Percentiles rank a stretch among this genome's conserved stretches.
Conservation (phyloP, 164 flowering plant species). For the Tinospora cordifolia region DNA sequence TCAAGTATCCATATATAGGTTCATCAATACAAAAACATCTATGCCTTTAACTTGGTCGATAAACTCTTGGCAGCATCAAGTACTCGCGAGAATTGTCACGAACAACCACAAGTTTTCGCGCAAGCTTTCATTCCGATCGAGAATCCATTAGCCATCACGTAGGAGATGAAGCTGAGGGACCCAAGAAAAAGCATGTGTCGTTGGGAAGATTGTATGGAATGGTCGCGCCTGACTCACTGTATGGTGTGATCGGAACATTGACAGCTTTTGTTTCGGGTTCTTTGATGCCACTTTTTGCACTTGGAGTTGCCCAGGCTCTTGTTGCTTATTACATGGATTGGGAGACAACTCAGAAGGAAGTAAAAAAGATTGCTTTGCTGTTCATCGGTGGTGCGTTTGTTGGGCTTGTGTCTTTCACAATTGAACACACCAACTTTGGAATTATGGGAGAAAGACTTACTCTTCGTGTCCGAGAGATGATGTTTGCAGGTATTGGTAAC, state of each 20-base stretch:
- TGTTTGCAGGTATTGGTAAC: slow-evolving; percentile 64
- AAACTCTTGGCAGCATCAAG: slow-evolving; percentile 34
- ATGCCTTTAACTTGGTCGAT: background rate
- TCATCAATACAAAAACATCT: no score
- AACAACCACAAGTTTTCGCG: slow-evolving; percentile 53
- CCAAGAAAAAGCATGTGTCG: slow-evolving; percentile 34
- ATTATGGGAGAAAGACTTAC: slow-evolving; percentile 92
- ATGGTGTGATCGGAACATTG: slow-evolving; percentile 55
- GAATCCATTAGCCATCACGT: slow-evolving; percentile 45
- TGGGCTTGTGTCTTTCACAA: slow-evolving; percentile 51
- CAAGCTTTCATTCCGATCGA: slow-evolving; percentile 79
- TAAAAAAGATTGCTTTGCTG: slow-evolving; percentile 63
- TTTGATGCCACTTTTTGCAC: slow-evolving; percentile 92
- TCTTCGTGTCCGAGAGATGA: slow-evolving; percentile 73
- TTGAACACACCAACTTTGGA: slow-evolving; percentile 72
- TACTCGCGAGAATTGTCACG: slow-evolving; percentile 61
- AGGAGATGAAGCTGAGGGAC: slow-evolving; percentile 35
- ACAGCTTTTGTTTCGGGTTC: slow-evolving; percentile 67
- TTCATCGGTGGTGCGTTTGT: slow-evolving; percentile 63
- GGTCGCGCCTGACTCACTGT: slow-evolving; percentile 75
- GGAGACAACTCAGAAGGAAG: slow-evolving; percentile 67
- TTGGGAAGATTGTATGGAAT: slow-evolving; percentile 58
- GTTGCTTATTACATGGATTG: slow-evolving; percentile 86
- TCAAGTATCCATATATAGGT: no score
- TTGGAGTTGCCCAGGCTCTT: slow-evolving; percentile 84